Evolutionary conservation across 1,284 basidiomycete species (phyloP), one percentile per base, ranked within the genome.

Genomic region (Moesziomyces sp.): DNA sequence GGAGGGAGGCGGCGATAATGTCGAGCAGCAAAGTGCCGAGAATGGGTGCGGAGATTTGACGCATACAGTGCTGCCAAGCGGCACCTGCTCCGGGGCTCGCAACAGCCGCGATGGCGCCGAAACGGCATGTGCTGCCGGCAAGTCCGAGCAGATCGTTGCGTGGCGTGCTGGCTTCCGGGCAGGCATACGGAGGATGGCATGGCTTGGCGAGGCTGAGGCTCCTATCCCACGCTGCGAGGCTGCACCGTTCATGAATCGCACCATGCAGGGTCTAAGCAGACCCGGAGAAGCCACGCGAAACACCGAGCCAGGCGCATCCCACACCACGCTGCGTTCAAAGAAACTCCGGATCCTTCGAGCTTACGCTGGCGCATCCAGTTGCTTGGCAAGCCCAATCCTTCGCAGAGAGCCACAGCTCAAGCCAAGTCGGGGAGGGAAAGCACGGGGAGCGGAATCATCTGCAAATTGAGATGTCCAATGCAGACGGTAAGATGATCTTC

Each of bases 401-500:
- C 6, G 26, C 6, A 28, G 26, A 28, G 26, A 1, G 26, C 26
- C 6, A 7, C 26, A 5, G 6, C 6, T 7, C 5, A 7, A 28
- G 26, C 5, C 11, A 13, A 34, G 30, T 1, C 30, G 13, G 13
- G 30, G 2, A 3, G 30, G 30, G 10, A 34, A 13, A 13, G 30
- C 30, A 34, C 11, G 18, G 24, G 24, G 16, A 40, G 18, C n/a
- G 19, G n/a, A 45, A 49, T 8, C 40, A 45, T 45, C 42, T 11
- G 28, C 42, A 34, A 19, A 58, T 58, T 46, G 28, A 51, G 6
- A 19, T 11, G 35, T 23, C 16, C 34, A 23, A 10, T 34, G 26
- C 26, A 24, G n/a, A 45, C 21, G 23, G 58, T 16, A 16, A 16
- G 38, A 40, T 35, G 35, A 52, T 59, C 58, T 53, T 59, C 58